phyloP scores from a whole-genome alignment of 306 rosid genomes.

The Inga laurina region DNA sequence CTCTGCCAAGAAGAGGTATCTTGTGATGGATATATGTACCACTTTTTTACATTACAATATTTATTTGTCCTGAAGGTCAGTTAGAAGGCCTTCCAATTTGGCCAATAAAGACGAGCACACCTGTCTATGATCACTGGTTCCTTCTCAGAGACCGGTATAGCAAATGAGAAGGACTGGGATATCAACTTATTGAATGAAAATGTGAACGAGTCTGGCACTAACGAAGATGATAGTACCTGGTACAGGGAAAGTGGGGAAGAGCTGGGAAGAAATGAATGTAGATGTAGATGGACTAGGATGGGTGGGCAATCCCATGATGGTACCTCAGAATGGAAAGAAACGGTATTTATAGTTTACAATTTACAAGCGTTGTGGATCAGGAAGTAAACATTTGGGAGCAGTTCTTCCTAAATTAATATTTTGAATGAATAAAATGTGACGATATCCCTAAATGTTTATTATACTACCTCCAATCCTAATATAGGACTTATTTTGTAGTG shows the following conservation, averaged over 20 bases:
- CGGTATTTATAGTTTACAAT: slow-evolving; percentile 51
- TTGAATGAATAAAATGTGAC: background rate
- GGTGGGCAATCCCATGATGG: slow-evolving; percentile 78
- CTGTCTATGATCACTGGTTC: slow-evolving; percentile 4
- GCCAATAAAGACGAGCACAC: too few species aligned
- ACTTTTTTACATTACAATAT: background rate
- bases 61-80: background rate
- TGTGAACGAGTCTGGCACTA: slow-evolving; percentile 80
- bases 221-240: slow-evolving; percentile 97
- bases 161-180: slow-evolving; percentile 98
- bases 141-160: slow-evolving; percentile 91
- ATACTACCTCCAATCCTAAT: too few species aligned
- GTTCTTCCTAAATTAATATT: background rate
- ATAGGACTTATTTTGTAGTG: background rate
- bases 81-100: background rate
- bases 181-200: slow-evolving; percentile 77
- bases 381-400: slow-evolving; percentile 27
- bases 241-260: slow-evolving; percentile 86
- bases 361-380: slow-evolving; percentile 4
- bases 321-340: slow-evolving; percentile 94
- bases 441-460: too few species aligned
- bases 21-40: slow-evolving; percentile 1
- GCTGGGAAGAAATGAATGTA: slow-evolving; percentile 78
- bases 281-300: slow-evolving; percentile 99
- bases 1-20: slow-evolving; percentile 91